Evolutionary conservation across 352 stramenopile species (phyloP).

Genomic region (Phytophthora megakarya): DNA sequence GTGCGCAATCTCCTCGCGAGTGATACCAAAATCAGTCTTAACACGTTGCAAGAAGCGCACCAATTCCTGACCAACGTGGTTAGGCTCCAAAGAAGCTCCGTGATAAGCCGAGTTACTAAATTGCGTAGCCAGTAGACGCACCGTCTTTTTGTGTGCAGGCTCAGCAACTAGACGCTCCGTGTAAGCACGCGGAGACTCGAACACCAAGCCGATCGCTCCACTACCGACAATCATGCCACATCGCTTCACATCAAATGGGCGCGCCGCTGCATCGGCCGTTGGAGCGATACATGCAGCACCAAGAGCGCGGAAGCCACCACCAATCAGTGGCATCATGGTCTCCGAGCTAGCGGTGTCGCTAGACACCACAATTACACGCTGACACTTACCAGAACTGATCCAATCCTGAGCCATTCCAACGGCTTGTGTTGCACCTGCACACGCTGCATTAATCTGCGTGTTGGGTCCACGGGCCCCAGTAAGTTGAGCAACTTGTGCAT

Average conservation of each 20-base stretch:
- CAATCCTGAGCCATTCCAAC: constrained; percentile 95
- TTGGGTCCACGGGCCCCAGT: constrained; percentile 94
- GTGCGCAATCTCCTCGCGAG: constrained; percentile 87
- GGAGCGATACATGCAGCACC: constrained; percentile 91
- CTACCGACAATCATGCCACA: constrained; percentile 95
- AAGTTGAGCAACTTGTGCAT: constrained; percentile 96
- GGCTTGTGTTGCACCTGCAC: constrained; percentile 93
- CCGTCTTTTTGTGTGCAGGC: constrained; percentile 20
- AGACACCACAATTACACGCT: constrained; percentile 94
- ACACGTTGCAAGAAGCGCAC: constrained; percentile 88
- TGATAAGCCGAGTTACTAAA: constrained; percentile 97
- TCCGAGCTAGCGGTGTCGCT: constrained; percentile 93
- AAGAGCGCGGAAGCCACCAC: constrained; percentile 94
- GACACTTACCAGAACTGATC: constrained; percentile 90
- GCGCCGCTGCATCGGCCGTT: constrained; percentile 76
- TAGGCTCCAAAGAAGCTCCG: constrained; percentile 92
- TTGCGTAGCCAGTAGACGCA: constrained; percentile 92
- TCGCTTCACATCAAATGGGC: constrained; percentile 93
- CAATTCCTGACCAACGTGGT: constrained; percentile 94
- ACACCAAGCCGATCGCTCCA: constrained; percentile 84
- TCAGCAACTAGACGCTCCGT: constrained; percentile 17
- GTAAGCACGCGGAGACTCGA: constrained; percentile 61
- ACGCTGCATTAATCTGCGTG: constrained; percentile 96
- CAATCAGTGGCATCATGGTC: constrained; percentile 93
- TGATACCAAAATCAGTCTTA: constrained; percentile 92